Conservation (phyloP, 1,139 yeast species). For the Hansenula sp. region DNA sequence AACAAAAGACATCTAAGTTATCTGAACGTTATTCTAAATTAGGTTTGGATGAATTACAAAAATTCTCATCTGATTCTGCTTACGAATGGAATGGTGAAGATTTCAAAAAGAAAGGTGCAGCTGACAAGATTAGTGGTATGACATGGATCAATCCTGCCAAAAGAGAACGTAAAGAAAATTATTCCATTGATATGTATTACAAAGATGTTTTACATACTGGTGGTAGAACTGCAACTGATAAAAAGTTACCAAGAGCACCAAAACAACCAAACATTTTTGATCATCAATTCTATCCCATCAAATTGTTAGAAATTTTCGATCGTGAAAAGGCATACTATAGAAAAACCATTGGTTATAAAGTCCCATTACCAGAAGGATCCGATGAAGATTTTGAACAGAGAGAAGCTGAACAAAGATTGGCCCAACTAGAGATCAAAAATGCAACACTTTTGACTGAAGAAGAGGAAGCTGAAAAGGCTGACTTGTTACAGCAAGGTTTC, state of each 20-base stretch:
- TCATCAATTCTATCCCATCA: conserved; percentile 69
- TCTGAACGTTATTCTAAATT: conserved; percentile 61
- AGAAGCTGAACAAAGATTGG: conserved; percentile 50
- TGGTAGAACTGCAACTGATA: conserved; percentile 39
- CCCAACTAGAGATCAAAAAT: conserved; percentile 59
- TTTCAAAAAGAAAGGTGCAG: conserved; percentile 60
- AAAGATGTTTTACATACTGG: conserved; percentile 74
- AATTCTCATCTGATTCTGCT: conserved; percentile 63
- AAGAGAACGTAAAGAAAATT: conserved; percentile 76
- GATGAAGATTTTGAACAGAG: conserved; percentile 35
- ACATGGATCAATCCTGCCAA: conserved; percentile 74
- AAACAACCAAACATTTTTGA: conserved; percentile 66
- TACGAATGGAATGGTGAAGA: conserved; percentile 87
- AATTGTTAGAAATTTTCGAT: conserved; percentile 58
- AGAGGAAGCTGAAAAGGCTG: conserved; percentile 54
- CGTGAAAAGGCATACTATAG: conserved; percentile 59
- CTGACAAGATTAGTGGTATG: conserved; percentile 34
- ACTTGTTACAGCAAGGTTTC: conserved; percentile 54
- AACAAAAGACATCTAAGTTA: conserved; percentile 57
- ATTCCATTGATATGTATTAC: conserved; percentile 75
- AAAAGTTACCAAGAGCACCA: conserved; percentile 58
- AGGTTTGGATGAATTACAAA: conserved; percentile 74
- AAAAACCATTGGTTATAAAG: conserved; percentile 47
- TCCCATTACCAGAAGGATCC: conserved; percentile 39
- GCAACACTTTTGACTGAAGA: conserved; percentile 67